These are phyloP conservation scores for Botryotinia narcissicola DNA, from an alignment of 2,329 filamentous ascomycete species.

Conservation along the genomic window DNA sequence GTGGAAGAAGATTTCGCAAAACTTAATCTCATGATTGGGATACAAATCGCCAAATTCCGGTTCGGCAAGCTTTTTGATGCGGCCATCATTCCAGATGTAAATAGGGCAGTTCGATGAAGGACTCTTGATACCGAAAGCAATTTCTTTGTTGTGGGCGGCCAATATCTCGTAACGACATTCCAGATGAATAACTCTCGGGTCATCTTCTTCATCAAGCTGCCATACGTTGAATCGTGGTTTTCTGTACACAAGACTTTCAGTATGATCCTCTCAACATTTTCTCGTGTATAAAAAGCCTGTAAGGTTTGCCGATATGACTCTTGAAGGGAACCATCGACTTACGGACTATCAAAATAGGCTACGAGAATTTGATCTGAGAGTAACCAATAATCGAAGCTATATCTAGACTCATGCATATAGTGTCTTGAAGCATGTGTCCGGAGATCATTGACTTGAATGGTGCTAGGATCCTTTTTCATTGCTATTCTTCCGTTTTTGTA, in stretches of 20 bases:
- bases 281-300: neutral
- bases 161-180: neutral
- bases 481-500: slow-evolving; percentile 13
- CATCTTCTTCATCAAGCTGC: slow-evolving; percentile 7
- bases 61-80: neutral
- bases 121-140: neutral
- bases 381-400: neutral
- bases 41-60: neutral
- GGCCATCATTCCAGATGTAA: neutral
- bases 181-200: neutral
- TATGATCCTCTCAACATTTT: neutral
- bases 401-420: slow-evolving; percentile 13
- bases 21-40: neutral
- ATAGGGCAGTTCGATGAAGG: neutral
- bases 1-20: slow-evolving; percentile 6
- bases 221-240: slow-evolving; percentile 13
- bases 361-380: slow-evolving; percentile 13
- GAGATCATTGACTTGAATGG: slow-evolving; percentile 8
- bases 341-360: slow-evolving; percentile 4
- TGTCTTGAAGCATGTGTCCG: neutral
- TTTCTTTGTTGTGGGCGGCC: neutral
- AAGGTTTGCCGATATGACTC: neutral
- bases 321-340: neutral
- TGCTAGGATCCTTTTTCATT: neutral
- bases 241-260: neutral